Percentiles rank a stretch among this genome's conserved stretches.
phyloP scores from a whole-genome alignment of 495 filamentous ascomycete genomes.

The Penicillium pulvis region DNA sequence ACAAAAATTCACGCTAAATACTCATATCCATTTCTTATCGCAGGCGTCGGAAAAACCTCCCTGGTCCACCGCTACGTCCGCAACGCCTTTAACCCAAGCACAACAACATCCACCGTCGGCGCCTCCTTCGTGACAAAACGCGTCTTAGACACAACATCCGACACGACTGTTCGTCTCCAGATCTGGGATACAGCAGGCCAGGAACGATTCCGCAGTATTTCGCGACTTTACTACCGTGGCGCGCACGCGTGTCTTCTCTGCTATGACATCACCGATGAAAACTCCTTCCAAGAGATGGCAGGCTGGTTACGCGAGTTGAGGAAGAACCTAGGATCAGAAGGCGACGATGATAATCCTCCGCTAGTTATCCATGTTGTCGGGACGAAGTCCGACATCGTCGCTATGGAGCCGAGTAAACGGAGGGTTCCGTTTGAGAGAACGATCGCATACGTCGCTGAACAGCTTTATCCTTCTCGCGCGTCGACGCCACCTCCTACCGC shows the following conservation, averaged over 20 bases:
- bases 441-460: conserved; percentile 91
- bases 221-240: conserved; percentile 90
- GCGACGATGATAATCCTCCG: conserved; percentile 44
- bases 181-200: conserved; percentile 97
- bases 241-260: conserved; percentile 93
- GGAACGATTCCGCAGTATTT: conserved; percentile 92
- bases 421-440: conserved; percentile 91
- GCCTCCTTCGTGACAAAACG: conserved; percentile 94
- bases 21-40: not conserved
- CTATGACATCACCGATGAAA: conserved; percentile 88
- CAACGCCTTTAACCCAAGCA: conserved; percentile 69
- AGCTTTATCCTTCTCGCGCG: conserved; percentile 68
- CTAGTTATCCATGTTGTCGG: conserved; percentile 96
- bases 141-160: conserved; percentile 79
- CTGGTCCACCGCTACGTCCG: conserved; percentile 86
- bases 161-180: conserved; percentile 79
- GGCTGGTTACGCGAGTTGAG: conserved; percentile 83
- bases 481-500: conserved; percentile 68
- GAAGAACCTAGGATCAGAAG: conserved; percentile 56
- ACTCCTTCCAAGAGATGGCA: conserved; percentile 91
- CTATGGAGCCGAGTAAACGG: conserved; percentile 70
- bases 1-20: conserved; percentile 3
- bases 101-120: conserved; percentile 80
- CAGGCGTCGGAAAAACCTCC: conserved; percentile 92
- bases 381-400: conserved; percentile 90